Evolutionary conservation across 805 yeast species (phyloP), one percentile per base, ranked within the genome.

Genomic region (Hanseniaspora osmophila): DNA sequence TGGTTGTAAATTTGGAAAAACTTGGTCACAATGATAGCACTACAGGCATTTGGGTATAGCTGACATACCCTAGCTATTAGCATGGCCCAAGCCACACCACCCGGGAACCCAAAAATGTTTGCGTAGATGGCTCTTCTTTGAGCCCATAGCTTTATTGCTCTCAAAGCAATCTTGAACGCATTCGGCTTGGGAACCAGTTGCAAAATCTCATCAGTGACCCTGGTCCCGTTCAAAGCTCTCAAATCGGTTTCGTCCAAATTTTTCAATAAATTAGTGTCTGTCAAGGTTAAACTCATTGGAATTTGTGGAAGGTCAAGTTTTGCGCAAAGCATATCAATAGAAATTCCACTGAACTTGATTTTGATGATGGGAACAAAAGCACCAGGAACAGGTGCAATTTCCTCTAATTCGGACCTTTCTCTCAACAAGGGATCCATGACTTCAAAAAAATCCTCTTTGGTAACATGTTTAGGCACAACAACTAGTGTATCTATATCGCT

Each of bases 21-120:
- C 58, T 87, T 84, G 48, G 81, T 77, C n/a, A 92, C 80, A 44
- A 92, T 82, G 2, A 84, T 86, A 0, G 97, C 85, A 49, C 96
- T 80, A 11, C 87, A 94, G 0, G 97, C 94, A 63, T 90, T 90
- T 10, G 98, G 98, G 60, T 90, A 92, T 43, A 92, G 66, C 61
- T 92, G 98, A 63, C 98, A 92, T 29, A 92, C 86, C 55, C 98
- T 73, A 1, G 97, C 98, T n/a, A 88, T 96, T 37, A 92, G 63
- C 96, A 92, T 92, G 0, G 98, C 98, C 98, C 98, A 92, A 1
- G 98, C 98, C 42, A 92, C 98, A 63, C 98, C 98, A 57, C 98
- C 98, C 1, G 97, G 98, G 64, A 90, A 92, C 0, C 98, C 98
- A 72, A 82, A 85, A 40, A 92, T 82, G 58, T 92, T 92, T 6